Base-by-base conservation (phyloP, 768 basidiomycete species). In the Cyathus striatus region DNA sequence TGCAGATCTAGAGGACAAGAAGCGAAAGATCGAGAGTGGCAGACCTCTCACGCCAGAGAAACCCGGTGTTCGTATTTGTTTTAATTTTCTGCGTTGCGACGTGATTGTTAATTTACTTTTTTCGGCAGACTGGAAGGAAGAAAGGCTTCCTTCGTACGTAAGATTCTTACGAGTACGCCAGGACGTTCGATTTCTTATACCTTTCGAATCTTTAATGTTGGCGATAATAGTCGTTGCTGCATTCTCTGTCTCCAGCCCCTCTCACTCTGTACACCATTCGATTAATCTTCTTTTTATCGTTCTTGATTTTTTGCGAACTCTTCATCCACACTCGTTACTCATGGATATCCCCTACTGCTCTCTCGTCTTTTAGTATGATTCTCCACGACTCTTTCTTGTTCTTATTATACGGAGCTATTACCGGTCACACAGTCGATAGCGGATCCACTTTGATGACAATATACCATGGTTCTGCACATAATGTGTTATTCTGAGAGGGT, bases 11-110 rank as follows among this genome's bases (percentile, higher is more conserved):
- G 96, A 99, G 69, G 96, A 98, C 61, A 98, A 96, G 83, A 96
- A 95, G 81, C 78, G 90, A 71, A 83, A 85, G 59, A 81, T 97
- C 64, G 94, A 97, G 72, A 86, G 81, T 50, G 95, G 95, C 38
- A 79, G 95, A 58, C 92, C 94, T 43, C 70, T 96, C 65, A 96
- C 94, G 26, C 95, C 94, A 16, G 94, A 98, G 70, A 95, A 94
- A 75, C 73, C 77, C 47, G 78, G 81, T 53, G 90, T 91, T 59
- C 68, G 86, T 75, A 14, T 44, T 42, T 38, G 27, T 35, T 24
- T 41, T 18, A 48, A 36, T 18, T 49, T 32, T 39, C n/a, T n/a
- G n/a, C n/a, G n/a, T n/a, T n/a, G n/a, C n/a, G 22, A 38, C 23
- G 36, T 35, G 14, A 38, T 40, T 44, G 48, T 53, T 30, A 50